Base-by-base conservation (phyloP, 306 rosid species). In the Canavalia gladiata region DNA sequence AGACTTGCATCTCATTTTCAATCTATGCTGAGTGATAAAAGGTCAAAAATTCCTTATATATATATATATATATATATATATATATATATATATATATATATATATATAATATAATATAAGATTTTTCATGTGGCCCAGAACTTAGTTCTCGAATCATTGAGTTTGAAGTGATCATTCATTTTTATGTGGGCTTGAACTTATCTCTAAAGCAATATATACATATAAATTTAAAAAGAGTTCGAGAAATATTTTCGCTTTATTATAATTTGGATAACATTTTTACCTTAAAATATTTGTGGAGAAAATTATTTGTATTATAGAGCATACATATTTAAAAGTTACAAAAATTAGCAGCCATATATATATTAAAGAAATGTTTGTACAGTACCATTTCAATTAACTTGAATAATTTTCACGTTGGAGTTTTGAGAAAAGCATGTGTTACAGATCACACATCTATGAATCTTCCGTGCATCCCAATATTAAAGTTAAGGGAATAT, bases 121-220 rank as follows among this genome's bases (percentile, higher is more conserved):
- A 41, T 50, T 60, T 47, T 62, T 66, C 25, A 13, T 76, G 43
- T 41, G 74, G 81, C 5, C 77, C 55, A 0, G 37, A 56, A 71
- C 67, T 39, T 72, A 63, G 50, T 82, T 77, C 42, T 51, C 63
- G 79, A 82, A 82, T 82, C 66, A 78, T 78, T 86, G 67, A 81
- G 72, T 82, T 84, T 30, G 77, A 81, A 67, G 67, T 72, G 6
- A 70, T 6, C 71, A 69, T 69, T 58, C 18, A 33, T 46, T 45
- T 70, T 66, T 37, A 10, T 65, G 37, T 77, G 41, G 55, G 52
- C 31, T 65, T 47, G 74, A 74, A 69, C 75, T 68, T 79, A 79
- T 84, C 68, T 68, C 65, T 41, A 51, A 49, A 11, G 51, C 87
- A 74, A 49, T 12, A 5, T 1, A 60, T 29, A 28, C 3, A 28